Evolutionary conservation across 2,329 filamentous ascomycete species (phyloP), one percentile per base, ranked within the genome.

Genomic region (Catunica adiposa): DNA sequence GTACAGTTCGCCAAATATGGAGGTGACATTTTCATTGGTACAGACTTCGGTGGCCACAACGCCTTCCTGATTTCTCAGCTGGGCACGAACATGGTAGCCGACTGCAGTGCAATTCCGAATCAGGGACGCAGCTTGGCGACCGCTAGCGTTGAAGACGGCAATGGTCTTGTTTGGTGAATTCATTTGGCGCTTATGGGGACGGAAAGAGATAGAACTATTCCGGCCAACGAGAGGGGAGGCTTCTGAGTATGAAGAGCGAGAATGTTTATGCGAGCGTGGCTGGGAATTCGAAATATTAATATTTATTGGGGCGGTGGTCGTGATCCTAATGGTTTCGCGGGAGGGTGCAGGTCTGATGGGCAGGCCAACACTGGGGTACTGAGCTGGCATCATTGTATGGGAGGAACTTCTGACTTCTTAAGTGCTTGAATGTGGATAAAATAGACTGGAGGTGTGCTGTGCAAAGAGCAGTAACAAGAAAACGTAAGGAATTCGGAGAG

Each of bases 131-230:
- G 90, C 89, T 74, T 98, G 92, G 63, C 92, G 86, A 65, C 92
- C 92, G 67, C 88, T 90, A 66, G 88, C 88, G 71, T 97, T 97
- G 72, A 97, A 89, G 65, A 95, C 83, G 66, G 89, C 90, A 64
- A 94, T 88, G 56, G 86, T 92, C 72, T 89, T 92, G 66, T 78
- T 75, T 47, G 77, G 76, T 29, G 72, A 71, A 58, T 75, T 74
- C 70, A 77, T 79, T 62, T 76, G 70, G 61, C 78, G 73, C 67
- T 80, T 80, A 50, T 74, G 68, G 15, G 78, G 77, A 20, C 78
- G 77, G 62, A 79, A 79, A n/a, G 73, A 79, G 58, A 79, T 62
- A 22, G 77, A 80, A 61, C 78, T 80, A 61, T 79, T 80, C 61
- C 77, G 70, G 15, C 77, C 77, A 54, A 71, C 68, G 52, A 80